Percentiles rank a stretch among this genome's conserved stretches.
phyloP scores from a whole-genome alignment of 1,284 basidiomycete genomes.

The Bjerkandera adusta region DNA sequence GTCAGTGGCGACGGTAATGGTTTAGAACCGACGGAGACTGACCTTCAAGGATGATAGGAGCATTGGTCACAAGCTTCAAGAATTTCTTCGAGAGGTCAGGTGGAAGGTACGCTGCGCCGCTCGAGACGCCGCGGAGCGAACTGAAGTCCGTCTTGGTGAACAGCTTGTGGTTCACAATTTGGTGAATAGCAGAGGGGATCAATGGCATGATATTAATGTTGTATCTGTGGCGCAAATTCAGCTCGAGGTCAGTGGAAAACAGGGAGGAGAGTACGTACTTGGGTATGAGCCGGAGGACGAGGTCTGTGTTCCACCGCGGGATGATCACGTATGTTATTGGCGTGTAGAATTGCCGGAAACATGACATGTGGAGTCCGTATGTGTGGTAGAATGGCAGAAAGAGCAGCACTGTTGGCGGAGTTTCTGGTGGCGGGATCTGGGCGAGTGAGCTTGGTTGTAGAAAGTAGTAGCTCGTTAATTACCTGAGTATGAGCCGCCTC shows the following conservation, averaged over 20 bases:
- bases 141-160: slow-evolving; percentile 60
- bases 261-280: slow-evolving; percentile 34
- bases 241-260: not conserved
- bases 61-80: slow-evolving; percentile 33
- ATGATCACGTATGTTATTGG: slow-evolving; percentile 53
- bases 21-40: slow-evolving; percentile 9
- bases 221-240: slow-evolving; percentile 37
- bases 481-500: slow-evolving; percentile 32
- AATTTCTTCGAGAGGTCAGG: slow-evolving; percentile 48
- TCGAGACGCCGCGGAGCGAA: slow-evolving; percentile 41
- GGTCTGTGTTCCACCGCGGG: slow-evolving; percentile 56
- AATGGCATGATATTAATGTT: slow-evolving; percentile 47
- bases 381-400: slow-evolving; percentile 71
- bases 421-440: slow-evolving; percentile 42
- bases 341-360: slow-evolving; percentile 45
- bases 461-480: slow-evolving; percentile 10
- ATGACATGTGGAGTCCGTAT: slow-evolving; percentile 56
- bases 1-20: no score
- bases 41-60: slow-evolving; percentile 49
- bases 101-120: slow-evolving; percentile 69
- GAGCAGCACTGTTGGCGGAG: slow-evolving; percentile 46
- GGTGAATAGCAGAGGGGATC: slow-evolving; percentile 57
- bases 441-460: slow-evolving; percentile 2
- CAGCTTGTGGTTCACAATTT: slow-evolving; percentile 5
- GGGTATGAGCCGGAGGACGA: slow-evolving; percentile 39